Evolutionary conservation across 176 grass and related monocot species (phyloP).

Genomic region (Phyllostachys edulis): DNA sequence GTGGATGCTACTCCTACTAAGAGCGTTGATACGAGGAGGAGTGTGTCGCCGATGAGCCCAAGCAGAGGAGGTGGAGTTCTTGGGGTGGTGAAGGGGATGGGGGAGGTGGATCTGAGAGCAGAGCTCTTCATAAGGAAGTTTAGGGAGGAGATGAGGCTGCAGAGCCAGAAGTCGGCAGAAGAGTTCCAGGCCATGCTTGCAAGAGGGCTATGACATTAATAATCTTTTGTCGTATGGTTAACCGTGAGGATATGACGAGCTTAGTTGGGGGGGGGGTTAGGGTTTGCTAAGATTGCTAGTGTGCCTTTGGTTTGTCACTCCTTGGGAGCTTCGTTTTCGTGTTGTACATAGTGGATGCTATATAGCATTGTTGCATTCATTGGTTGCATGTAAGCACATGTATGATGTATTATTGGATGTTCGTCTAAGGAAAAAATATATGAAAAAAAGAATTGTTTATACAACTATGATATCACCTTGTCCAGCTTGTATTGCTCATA

Average conservation of each 20-base stretch:
- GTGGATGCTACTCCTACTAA: background rate
- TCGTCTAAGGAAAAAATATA: background rate
- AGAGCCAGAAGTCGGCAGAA: constrained; percentile 62
- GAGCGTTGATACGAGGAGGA: constrained; percentile 18
- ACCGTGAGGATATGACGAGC: background rate
- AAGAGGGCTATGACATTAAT: constrained; percentile 37
- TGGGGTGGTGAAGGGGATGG: constrained; percentile 27
- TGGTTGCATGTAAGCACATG: background rate
- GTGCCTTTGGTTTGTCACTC: background rate
- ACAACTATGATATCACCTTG: background rate
- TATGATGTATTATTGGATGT: background rate
- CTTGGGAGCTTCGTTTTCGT: background rate
- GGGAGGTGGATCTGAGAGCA: constrained; percentile 65
- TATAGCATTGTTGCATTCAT: constrained; percentile 7
- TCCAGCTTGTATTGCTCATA: background rate
- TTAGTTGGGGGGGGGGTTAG: too few relatives aligned
- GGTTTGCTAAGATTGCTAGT: background rate
- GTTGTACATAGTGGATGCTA: background rate
- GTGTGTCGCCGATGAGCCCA: constrained; percentile 25
- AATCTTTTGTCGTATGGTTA: background rate
- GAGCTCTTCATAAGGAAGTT: constrained; percentile 83
- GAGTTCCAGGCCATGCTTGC: constrained; percentile 67
- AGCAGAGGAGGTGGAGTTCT: background rate
- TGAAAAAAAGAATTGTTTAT: background rate
- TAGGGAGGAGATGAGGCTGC: constrained; percentile 80